Percentiles rank a stretch among this genome's conserved stretches.
Evolutionary conservation across 805 yeast species (phyloP).

Genomic region (Starmerella sirachaensis): DNA sequence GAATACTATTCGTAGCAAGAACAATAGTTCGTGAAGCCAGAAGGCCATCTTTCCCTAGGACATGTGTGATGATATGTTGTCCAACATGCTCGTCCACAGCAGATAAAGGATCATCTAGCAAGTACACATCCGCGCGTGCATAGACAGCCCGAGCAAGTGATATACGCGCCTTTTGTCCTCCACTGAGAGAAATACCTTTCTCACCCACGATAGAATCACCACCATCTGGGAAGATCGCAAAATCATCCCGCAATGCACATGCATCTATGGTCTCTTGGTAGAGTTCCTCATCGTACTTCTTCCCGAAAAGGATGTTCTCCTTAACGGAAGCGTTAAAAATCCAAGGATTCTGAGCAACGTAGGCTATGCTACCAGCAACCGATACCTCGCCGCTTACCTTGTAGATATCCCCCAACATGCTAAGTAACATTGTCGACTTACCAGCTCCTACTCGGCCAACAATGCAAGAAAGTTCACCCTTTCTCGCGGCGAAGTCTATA

Average conservation of each 20-base stretch:
- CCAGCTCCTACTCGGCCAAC: slow-evolving; percentile 90
- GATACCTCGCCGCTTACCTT: slow-evolving; percentile 61
- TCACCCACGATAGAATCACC: slow-evolving; percentile 76
- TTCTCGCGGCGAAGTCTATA: slow-evolving; percentile 54
- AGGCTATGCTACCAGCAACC: slow-evolving; percentile 70
- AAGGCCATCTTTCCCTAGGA: slow-evolving; percentile 70
- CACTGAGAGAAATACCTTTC: slow-evolving; percentile 74
- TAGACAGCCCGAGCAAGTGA: slow-evolving; percentile 72
- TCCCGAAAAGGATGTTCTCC: slow-evolving; percentile 64
- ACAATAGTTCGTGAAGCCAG: slow-evolving; percentile 61
- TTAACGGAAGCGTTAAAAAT: slow-evolving; percentile 86
- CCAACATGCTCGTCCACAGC: slow-evolving; percentile 86
- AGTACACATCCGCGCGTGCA: slow-evolving; percentile 50
- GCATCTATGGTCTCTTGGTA: slow-evolving; percentile 48
- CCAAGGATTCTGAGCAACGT: slow-evolving; percentile 90
- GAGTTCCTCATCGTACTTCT: slow-evolving; percentile 37
- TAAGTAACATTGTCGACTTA: slow-evolving; percentile 70
- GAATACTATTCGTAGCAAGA: slow-evolving; percentile 76
- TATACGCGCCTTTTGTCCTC: slow-evolving; percentile 80
- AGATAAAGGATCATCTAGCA: slow-evolving; percentile 68
- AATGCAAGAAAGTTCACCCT: slow-evolving; percentile 74
- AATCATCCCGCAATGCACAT: slow-evolving; percentile 57
- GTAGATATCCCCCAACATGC: slow-evolving; percentile 71
- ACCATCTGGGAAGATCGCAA: slow-evolving; percentile 57
- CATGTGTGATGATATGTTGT: slow-evolving; percentile 61